These are phyloP conservation scores for Venturia pyrina DNA, from an alignment of 2,329 filamentous ascomycete species.

Conservation along the genomic window DNA sequence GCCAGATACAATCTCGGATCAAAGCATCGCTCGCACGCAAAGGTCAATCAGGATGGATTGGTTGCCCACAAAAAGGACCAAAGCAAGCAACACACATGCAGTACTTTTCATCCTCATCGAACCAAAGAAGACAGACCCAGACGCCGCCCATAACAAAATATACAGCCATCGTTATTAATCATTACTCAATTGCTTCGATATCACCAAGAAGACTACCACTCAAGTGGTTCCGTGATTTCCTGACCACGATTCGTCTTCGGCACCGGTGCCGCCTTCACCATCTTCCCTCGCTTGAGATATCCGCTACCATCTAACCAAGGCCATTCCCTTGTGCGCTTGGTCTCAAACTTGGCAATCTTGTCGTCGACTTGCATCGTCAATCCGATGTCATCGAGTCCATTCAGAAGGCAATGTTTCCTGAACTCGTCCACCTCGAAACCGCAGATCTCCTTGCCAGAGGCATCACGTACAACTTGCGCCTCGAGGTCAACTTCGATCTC, in stretches of 20 bases:
- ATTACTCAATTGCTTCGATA: neutral
- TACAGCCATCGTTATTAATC: neutral
- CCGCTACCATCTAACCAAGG: slow-evolving; percentile 86
- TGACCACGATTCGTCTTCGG: slow-evolving; percentile 85
- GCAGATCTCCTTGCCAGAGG: slow-evolving; percentile 61
- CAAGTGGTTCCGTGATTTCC: slow-evolving; percentile 72
- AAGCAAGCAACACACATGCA: neutral
- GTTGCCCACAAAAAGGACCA: neutral
- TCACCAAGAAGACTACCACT: slow-evolving; percentile 51
- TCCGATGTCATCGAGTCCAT: slow-evolving; percentile 92
- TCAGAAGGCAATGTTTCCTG: slow-evolving; percentile 85
- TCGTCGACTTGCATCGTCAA: slow-evolving; percentile 86
- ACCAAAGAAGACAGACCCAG: neutral
- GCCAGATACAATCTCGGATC: neutral
- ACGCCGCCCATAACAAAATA: neutral
- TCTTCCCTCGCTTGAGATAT: slow-evolving; percentile 55
- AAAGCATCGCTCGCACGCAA: neutral
- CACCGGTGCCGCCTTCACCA: slow-evolving; percentile 57
- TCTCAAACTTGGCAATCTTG: slow-evolving; percentile 78
- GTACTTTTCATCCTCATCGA: neutral
- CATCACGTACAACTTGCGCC: slow-evolving; percentile 72
- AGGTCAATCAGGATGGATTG: neutral
- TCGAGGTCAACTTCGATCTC: slow-evolving; percentile 87
- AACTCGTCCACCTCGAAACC: slow-evolving; percentile 86
- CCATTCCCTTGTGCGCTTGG: slow-evolving; percentile 62